A percentile compares a stretch with the other conserved stretches of the same genome.
Conservation (phyloP, 2,329 filamentous ascomycete species). For the Fusarium anthophilum region DNA sequence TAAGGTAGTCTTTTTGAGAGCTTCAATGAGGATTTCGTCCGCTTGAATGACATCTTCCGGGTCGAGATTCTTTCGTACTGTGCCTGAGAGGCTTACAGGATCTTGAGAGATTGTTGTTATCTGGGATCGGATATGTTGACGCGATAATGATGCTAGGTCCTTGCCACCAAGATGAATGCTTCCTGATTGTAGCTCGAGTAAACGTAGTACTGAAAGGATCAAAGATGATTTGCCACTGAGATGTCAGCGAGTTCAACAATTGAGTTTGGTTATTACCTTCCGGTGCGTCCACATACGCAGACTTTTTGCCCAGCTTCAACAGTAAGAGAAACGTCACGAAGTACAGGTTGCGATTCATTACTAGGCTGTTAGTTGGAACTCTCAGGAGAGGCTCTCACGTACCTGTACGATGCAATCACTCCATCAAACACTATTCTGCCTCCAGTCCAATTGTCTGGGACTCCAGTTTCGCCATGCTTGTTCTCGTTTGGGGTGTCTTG, state of each 20-base stretch:
- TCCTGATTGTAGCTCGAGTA: conserved; percentile 53
- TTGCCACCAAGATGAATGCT: conserved; percentile 55
- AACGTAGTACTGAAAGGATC: conserved; percentile 56
- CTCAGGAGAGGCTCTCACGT: accelerated
- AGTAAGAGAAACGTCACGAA: conserved; percentile 26
- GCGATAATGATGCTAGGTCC: conserved; percentile 53
- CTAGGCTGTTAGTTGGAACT: conserved; percentile 14
- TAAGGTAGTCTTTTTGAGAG: conserved; percentile 55
- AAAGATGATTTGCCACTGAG: conserved; percentile 61
- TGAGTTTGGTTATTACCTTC: conserved; percentile 27
- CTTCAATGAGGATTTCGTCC: conserved; percentile 52
- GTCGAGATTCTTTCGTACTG: conserved; percentile 58
- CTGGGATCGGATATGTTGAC: conserved; percentile 53
- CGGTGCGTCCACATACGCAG: conserved; percentile 61
- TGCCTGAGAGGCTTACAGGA: conserved; percentile 56
- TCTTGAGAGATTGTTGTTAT: conserved; percentile 61
- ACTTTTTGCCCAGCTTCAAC: conserved; percentile 55
- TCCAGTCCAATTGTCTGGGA: conserved; percentile 40
- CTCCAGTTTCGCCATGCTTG: not conserved
- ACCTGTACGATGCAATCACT: conserved; percentile 44
- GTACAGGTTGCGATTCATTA: conserved; percentile 13
- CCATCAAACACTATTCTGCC: conserved; percentile 43
- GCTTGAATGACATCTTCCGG: conserved; percentile 46
- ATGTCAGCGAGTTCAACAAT: not conserved
- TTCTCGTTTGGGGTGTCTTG: conserved; percentile 43